Evolutionary conservation across 208 protist species (phyloP), one percentile per base, ranked within the genome.

Genomic region (Perkinsela sp.): DNA sequence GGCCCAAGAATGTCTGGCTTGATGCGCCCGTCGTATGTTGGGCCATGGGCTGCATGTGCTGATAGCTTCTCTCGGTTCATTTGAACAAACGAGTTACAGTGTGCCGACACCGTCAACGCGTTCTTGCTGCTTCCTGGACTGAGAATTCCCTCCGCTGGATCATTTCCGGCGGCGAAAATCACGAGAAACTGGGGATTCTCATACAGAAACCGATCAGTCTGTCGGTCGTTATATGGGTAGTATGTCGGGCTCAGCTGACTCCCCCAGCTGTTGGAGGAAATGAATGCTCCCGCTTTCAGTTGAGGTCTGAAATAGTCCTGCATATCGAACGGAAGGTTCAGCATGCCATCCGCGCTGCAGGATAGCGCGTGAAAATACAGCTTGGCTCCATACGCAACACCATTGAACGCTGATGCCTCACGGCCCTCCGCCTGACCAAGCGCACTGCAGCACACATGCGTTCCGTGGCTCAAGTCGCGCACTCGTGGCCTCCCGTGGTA

Each of bases 201-300:
- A 40, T 73, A 80, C 28, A 74, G 70, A 68, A 80, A 84, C 1
- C 32, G 16, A 75, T 93, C 87, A n/a, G 86, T 74, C 67, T 73
- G 67, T 68, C 75, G 73, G 70, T 89, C 82, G n/a, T 83, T 69
- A 15, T 78, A 74, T 0, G 74, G 71, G 73, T 92, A 91, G 69
- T 69, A 66, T 6, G 0, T 32, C 31, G 48, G 31, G 0, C 71
- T 30, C 28, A 48, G 68, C n/a, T 66, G 65, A 65, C 82, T 78
- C 30, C 89, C 89, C 84, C 85, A 92, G 22, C 86, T 92, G 76
- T 92, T 93, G 70, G 78, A 83, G 30, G 77, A 83, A 29, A 94
- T 79, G 65, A 80, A 77, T 1, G 86, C 85, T 0, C 85, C 87
- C 0, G 65, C 70, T 13, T 65, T 66, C 72, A 86, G 86, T 29